Evolutionary conservation across 768 basidiomycete genomes (phyloP).

Genomic region (Hortiboletus flavorubellus): DNA sequence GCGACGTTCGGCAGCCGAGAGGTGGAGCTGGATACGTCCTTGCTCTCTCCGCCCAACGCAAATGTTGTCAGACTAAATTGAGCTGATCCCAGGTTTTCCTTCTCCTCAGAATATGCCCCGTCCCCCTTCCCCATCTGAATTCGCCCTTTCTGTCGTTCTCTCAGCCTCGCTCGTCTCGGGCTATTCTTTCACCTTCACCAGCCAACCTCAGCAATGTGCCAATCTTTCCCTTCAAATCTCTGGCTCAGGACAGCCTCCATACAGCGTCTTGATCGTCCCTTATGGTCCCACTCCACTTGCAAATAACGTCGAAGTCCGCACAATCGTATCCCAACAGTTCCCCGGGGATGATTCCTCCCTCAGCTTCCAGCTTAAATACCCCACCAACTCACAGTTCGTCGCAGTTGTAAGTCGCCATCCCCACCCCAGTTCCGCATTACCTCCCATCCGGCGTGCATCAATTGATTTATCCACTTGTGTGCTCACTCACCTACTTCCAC

Average conservation of each 20-base stretch:
- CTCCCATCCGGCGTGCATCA: not conserved
- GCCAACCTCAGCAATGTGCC: slow-evolving; percentile 60
- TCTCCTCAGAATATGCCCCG: slow-evolving; percentile 12
- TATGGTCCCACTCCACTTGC: slow-evolving; percentile 59
- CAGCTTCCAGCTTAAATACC: slow-evolving; percentile 60
- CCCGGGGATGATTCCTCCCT: slow-evolving; percentile 36
- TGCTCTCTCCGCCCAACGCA: not conserved
- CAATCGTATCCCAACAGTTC: slow-evolving; percentile 56
- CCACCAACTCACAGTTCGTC: slow-evolving; percentile 68
- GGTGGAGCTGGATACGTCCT: not conserved
- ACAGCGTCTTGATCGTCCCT: slow-evolving; percentile 63
- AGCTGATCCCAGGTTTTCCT: not conserved
- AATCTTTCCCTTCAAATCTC: slow-evolving; percentile 57
- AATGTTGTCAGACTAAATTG: slow-evolving; percentile 5
- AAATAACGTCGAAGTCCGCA: slow-evolving; percentile 62
- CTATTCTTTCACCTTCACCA: slow-evolving; percentile 43
- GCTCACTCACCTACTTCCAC: not conserved
- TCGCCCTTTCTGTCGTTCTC: slow-evolving; percentile 13
- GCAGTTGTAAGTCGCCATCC: slow-evolving; percentile 57
- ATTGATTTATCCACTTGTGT: not conserved
- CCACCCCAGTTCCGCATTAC: not conserved
- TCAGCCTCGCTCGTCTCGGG: slow-evolving; percentile 33
- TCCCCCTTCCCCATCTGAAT: not conserved
- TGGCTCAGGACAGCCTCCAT: slow-evolving; percentile 66
- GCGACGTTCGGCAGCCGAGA: not conserved